A percentile compares a stretch with the other conserved stretches of the same genome.
These are phyloP conservation scores for Trichoderma koningii DNA, from an alignment of 2,329 filamentous ascomycete species.

Conservation along the genomic window DNA sequence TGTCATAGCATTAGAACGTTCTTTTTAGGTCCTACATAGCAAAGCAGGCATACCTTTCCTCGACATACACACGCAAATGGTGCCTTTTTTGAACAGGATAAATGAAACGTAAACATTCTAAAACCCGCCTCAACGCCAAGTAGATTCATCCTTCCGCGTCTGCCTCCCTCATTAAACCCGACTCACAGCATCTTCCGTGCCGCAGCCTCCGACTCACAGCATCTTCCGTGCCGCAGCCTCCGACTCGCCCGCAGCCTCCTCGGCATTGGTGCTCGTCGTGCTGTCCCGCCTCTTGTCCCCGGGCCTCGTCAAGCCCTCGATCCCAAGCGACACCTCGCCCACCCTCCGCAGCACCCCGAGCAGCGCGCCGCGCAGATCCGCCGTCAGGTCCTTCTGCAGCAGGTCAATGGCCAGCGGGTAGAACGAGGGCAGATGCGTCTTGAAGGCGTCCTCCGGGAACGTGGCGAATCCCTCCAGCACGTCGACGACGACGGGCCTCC, in stretches of 20 bases:
- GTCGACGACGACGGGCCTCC: constrained; percentile 95
- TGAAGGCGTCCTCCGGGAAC: constrained; percentile 80
- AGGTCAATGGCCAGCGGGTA: constrained; percentile 85
- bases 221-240: constrained; percentile 43
- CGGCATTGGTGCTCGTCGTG: constrained; percentile 41
- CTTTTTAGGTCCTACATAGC: neutral
- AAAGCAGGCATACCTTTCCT: constrained; percentile 7
- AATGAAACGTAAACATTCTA: constrained; percentile 31
- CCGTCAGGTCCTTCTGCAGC: constrained; percentile 75
- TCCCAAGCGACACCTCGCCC: constrained; percentile 72
- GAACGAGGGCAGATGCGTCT: constrained; percentile 76
- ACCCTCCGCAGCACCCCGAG: constrained; percentile 77
- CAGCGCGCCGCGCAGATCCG: constrained; percentile 76
- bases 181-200: constrained; percentile 42
- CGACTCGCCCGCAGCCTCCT: constrained; percentile 35
- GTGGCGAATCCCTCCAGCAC: constrained; percentile 89
- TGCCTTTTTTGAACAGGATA: neutral
- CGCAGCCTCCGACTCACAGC: constrained; percentile 41
- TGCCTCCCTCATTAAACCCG: neutral
- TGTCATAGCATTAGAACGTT: constrained; percentile 17
- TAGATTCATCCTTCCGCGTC: constrained; percentile 27
- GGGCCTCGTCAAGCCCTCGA: constrained; percentile 50
- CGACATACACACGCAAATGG: constrained; percentile 21
- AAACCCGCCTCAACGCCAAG: constrained; percentile 39
- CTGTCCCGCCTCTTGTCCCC: constrained; percentile 45